phyloP scores from a whole-genome alignment of 345 rosid species.

The Hibiscus tridactylites region DNA sequence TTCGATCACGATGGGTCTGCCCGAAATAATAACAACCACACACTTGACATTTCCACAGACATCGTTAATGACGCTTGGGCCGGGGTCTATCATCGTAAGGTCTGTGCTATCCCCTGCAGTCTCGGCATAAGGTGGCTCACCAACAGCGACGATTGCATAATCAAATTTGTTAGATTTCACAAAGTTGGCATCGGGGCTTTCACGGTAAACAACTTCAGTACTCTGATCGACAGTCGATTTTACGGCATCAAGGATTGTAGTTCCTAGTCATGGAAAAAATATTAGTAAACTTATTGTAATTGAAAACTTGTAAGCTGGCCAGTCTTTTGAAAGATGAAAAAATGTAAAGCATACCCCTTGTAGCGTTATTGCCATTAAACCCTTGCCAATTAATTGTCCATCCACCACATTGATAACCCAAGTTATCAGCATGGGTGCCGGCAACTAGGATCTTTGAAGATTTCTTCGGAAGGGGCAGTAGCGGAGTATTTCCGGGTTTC shows the following conservation, averaged over 20 bases:
- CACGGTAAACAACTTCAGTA: slow-evolving; percentile 55
- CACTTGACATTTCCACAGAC: slow-evolving; percentile 64
- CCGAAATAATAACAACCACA: slow-evolving; percentile 68
- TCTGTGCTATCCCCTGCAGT: slow-evolving; percentile 60
- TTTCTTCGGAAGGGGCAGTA: slow-evolving; percentile 79
- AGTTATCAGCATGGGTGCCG: slow-evolving; percentile 87
- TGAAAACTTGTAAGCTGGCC: neutral
- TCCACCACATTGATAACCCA: slow-evolving; percentile 97
- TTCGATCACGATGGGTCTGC: slow-evolving; percentile 80
- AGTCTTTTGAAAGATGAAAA: neutral
- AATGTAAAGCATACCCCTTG: slow-evolving; percentile 42
- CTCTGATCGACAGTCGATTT: slow-evolving; percentile 55
- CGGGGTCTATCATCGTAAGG: slow-evolving; percentile 65
- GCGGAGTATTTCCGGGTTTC: slow-evolving; percentile 40
- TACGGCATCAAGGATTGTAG: slow-evolving; percentile 74
- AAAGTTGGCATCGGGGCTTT: slow-evolving; percentile 56
- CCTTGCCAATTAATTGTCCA: slow-evolving; percentile 98
- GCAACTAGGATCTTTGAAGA: slow-evolving; percentile 71
- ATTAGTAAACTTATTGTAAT: neutral
- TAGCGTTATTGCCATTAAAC: slow-evolving; percentile 53
- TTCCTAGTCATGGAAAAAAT: slow-evolving; percentile 36
- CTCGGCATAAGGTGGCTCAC: slow-evolving; percentile 83
- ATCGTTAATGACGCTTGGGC: slow-evolving; percentile 50
- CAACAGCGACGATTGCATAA: slow-evolving; percentile 73
- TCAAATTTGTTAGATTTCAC: slow-evolving; percentile 62